These are phyloP conservation scores for Globisporangium apiculatum DNA, from an alignment of 352 stramenopile species.

Conservation along the genomic window DNA sequence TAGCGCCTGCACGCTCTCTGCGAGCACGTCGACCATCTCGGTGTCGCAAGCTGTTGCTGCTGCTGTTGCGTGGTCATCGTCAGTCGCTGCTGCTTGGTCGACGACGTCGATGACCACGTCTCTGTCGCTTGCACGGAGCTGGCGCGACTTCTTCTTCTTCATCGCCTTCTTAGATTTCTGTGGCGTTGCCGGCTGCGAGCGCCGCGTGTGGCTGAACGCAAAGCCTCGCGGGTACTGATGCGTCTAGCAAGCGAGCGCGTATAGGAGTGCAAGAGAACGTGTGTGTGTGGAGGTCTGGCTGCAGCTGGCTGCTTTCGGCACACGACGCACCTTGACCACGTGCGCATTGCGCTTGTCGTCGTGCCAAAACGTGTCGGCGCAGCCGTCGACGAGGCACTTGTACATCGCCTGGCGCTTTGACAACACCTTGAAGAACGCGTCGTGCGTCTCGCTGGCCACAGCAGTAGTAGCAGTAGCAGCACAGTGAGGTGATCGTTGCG, in stretches of 20 bases:
- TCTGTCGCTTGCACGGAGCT: not conserved
- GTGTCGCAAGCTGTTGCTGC: conserved; percentile 4
- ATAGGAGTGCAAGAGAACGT: not conserved
- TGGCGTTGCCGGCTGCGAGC: not conserved
- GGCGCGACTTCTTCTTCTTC: conserved; percentile 17
- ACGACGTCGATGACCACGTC: not conserved
- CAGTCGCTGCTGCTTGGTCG: conserved; percentile 3
- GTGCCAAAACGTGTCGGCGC: conserved; percentile 30
- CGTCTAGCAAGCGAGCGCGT: conserved; percentile 4
- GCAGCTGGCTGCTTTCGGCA: too few species aligned
- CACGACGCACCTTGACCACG: conserved; percentile 16
- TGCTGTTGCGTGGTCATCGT: not conserved
- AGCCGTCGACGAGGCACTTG: conserved; percentile 46
- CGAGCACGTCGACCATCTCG: conserved; percentile 19
- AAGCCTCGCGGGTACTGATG: conserved; percentile 39
- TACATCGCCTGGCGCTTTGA: conserved; percentile 59
- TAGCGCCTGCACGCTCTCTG: conserved; percentile 19
- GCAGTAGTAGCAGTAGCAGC: too few species aligned
- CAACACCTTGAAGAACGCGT: conserved; percentile 56
- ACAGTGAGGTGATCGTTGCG: too few species aligned
- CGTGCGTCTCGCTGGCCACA: conserved; percentile 41
- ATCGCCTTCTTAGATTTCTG: conserved; percentile 21
- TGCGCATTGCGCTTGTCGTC: conserved; percentile 45
- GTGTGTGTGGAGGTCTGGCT: not conserved
- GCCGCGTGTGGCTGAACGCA: conserved; percentile 24